Percentiles rank a stretch among this genome's conserved stretches.
Evolutionary conservation across 768 basidiomycete genomes (phyloP).

Genomic region (Clitopilus passeckerianus): DNA sequence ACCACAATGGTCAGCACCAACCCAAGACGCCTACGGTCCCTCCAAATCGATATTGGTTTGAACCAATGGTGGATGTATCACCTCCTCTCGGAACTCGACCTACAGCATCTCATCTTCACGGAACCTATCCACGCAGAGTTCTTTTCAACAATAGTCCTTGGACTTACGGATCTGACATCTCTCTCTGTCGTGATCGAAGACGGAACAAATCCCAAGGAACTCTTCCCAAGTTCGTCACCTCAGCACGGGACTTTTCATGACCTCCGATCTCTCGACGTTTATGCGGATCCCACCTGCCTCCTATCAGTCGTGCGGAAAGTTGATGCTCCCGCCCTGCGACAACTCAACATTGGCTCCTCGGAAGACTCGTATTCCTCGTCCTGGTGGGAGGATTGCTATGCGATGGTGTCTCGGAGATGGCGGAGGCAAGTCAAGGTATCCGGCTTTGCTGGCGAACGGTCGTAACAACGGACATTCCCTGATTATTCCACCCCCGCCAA

Average conservation of each 20-base stretch:
- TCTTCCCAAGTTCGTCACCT: background rate
- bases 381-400: background rate
- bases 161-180: background rate
- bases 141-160: background rate
- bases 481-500: no score
- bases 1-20: background rate
- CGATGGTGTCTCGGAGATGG: background rate
- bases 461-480: background rate
- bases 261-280: background rate
- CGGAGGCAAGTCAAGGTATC: background rate
- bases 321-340: background rate
- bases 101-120: background rate
- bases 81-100: background rate
- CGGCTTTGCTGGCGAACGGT: background rate
- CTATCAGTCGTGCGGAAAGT: background rate
- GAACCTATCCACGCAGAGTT: background rate
- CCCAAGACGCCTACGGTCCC: background rate
- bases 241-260: background rate
- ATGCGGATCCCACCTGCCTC: background rate
- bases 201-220: background rate
- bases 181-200: background rate
- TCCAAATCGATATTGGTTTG: background rate
- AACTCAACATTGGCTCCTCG: background rate
- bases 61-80: background rate
- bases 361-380: background rate